Percentiles rank a stretch among this genome's conserved stretches.
These are phyloP conservation scores for Botrytis tulipae DNA, from an alignment of 2,329 filamentous ascomycete species.

Conservation along the genomic window DNA sequence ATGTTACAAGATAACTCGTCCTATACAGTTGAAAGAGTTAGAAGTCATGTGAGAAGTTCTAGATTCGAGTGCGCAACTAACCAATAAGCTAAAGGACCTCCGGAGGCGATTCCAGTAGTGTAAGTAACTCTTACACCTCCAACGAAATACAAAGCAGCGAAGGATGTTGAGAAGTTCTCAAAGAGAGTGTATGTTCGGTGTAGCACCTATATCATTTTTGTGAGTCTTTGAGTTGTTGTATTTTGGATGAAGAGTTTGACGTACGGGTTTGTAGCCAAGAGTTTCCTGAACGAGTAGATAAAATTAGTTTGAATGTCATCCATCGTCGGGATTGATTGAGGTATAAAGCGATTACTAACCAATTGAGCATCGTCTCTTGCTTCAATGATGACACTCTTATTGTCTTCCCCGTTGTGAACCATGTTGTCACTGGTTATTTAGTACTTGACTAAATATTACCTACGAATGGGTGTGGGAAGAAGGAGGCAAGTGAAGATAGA, in stretches of 20 bases:
- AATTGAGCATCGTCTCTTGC: constrained; percentile 21
- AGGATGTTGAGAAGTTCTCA: constrained; percentile 59
- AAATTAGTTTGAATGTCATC: constrained; percentile 20
- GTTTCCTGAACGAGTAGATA: constrained; percentile 40
- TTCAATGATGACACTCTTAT: constrained; percentile 16
- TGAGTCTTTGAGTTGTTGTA: constrained; percentile 13
- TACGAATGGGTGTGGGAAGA: background rate
- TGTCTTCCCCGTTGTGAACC: constrained; percentile 6
- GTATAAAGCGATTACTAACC: background rate
- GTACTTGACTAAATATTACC: background rate
- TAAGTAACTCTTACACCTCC: constrained; percentile 60
- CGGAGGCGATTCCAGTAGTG: constrained; percentile 60
- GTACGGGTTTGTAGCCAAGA: constrained; percentile 55
- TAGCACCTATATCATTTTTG: constrained; percentile 35
- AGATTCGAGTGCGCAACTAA: constrained; percentile 32
- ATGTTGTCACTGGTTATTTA: background rate
- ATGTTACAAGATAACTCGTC: constrained; percentile 52
- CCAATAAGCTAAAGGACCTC: constrained; percentile 61
- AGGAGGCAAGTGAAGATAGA: background rate
- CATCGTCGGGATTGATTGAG: background rate
- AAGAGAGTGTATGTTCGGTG: constrained; percentile 56
- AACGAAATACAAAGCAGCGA: constrained; percentile 60
- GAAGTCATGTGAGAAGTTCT: constrained; percentile 7
- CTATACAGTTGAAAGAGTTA: constrained; percentile 35
- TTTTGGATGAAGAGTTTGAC: constrained; percentile 25